Evolutionary conservation across 352 stramenopile genomes (phyloP).

Genomic region (Globisporangium megalacanthum): DNA sequence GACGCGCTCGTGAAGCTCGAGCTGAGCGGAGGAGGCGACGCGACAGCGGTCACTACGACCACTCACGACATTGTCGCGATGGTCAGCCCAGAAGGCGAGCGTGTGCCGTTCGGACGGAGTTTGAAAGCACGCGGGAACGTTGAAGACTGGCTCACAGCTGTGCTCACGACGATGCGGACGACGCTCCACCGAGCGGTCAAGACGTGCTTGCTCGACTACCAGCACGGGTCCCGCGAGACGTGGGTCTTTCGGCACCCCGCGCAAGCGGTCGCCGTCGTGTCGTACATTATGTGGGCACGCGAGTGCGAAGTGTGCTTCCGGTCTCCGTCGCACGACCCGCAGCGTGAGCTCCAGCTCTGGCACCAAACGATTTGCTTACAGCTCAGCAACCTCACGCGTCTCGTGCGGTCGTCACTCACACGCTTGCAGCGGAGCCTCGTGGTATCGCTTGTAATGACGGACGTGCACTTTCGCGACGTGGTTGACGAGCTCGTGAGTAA

Average conservation of each 20-base stretch:
- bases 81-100: conserved; percentile 77
- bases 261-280: conserved; percentile 88
- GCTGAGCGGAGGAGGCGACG: conserved; percentile 51
- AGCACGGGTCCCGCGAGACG: conserved; percentile 63
- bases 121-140: conserved; percentile 82
- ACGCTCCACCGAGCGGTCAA: conserved; percentile 73
- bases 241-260: conserved; percentile 89
- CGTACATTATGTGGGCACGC: conserved; percentile 82
- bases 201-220: conserved; percentile 83
- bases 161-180: conserved; percentile 69
- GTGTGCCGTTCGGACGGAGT: conserved; percentile 61
- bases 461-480: conserved; percentile 77
- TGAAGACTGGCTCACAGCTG: conserved; percentile 81
- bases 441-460: conserved; percentile 67
- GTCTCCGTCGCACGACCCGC: conserved; percentile 41
- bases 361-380: conserved; percentile 65
- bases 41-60: conserved; percentile 1
- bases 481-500: conserved; percentile 57
- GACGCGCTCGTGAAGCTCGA: conserved; percentile 76
- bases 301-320: conserved; percentile 67
- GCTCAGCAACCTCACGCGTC: conserved; percentile 52
- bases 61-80: conserved; percentile 70
- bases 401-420: conserved; percentile 58
- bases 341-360: conserved; percentile 50
- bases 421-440: conserved; percentile 49